phyloP scores from a whole-genome alignment of 306 rosid genomes.

The Vachellia collinsii region DNA sequence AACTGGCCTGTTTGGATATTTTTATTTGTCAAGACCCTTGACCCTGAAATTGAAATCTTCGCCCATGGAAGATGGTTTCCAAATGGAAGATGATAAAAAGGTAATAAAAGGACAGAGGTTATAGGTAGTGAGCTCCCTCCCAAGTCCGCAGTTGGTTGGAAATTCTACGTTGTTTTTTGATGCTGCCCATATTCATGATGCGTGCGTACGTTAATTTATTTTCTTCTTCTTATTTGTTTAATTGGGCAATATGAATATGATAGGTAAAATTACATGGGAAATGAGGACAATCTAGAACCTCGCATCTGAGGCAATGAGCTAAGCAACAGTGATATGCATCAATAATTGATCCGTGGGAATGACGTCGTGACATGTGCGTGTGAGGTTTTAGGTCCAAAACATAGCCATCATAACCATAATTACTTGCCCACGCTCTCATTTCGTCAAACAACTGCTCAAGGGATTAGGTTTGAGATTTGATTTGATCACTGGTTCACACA shows the following conservation, averaged over 20 bases:
- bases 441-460: conserved; percentile 40
- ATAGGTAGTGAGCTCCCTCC: conserved; percentile 7
- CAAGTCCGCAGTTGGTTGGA: not conserved
- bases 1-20: too few relatives aligned
- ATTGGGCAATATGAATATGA: too few relatives aligned
- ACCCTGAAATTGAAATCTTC: too few relatives aligned
- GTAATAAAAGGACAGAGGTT: not conserved
- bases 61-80: not conserved
- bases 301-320: not conserved
- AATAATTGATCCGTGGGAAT: conserved; percentile 25
- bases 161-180: not conserved
- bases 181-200: not conserved
- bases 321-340: not conserved
- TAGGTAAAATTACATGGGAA: not conserved
- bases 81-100: not conserved
- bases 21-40: not conserved
- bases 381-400: not conserved
- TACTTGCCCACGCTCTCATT: conserved; percentile 19
- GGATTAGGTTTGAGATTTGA: conserved; percentile 41
- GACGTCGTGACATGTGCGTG: not conserved
- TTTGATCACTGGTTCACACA: conserved; percentile 6
- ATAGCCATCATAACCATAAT: not conserved
- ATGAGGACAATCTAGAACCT: not conserved
- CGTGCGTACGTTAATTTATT: not conserved
- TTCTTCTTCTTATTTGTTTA: too few relatives aligned